Evolutionary conservation across 495 filamentous ascomycete genomes (phyloP).

Genomic region (Tricharina praecox): DNA sequence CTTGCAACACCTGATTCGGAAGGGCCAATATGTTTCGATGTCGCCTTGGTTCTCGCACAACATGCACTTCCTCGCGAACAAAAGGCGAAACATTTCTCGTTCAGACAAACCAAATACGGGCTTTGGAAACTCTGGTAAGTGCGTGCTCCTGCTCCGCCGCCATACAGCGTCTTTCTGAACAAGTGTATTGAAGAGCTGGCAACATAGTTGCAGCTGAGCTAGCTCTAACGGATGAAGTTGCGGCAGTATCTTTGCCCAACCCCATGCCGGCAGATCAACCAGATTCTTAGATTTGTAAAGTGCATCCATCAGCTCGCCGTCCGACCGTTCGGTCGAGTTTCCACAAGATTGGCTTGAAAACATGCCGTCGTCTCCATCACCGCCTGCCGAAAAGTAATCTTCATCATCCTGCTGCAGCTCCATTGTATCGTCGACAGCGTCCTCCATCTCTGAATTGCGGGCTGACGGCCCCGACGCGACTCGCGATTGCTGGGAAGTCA

Average conservation of each 20-base stretch:
- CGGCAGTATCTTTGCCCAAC: conserved; percentile 14
- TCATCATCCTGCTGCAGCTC: neutral
- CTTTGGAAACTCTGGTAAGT: conserved; percentile 31
- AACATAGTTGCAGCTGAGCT: conserved; percentile 9
- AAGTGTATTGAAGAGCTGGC: conserved; percentile 20
- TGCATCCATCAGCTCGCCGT: conserved; percentile 1
- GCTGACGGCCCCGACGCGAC: too few species aligned
- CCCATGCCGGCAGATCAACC: conserved; percentile 9
- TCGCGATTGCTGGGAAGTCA: neutral
- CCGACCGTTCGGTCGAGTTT: neutral
- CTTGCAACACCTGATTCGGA: conserved; percentile 44
- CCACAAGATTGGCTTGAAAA: conserved; percentile 4
- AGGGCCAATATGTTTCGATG: conserved; percentile 36
- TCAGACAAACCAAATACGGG: conserved; percentile 32
- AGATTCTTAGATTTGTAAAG: neutral
- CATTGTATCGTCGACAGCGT: neutral
- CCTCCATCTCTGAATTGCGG: neutral
- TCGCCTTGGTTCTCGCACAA: conserved; percentile 28
- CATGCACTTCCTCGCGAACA: conserved; percentile 31
- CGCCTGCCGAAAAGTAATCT: neutral
- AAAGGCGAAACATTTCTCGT: conserved; percentile 34
- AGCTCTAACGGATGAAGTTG: conserved; percentile 15
- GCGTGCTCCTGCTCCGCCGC: conserved; percentile 30
- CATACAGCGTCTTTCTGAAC: conserved; percentile 33
- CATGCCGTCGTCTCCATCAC: neutral